phyloP scores from a whole-genome alignment of 495 filamentous ascomycete genomes.

The Lepraria neglecta region DNA sequence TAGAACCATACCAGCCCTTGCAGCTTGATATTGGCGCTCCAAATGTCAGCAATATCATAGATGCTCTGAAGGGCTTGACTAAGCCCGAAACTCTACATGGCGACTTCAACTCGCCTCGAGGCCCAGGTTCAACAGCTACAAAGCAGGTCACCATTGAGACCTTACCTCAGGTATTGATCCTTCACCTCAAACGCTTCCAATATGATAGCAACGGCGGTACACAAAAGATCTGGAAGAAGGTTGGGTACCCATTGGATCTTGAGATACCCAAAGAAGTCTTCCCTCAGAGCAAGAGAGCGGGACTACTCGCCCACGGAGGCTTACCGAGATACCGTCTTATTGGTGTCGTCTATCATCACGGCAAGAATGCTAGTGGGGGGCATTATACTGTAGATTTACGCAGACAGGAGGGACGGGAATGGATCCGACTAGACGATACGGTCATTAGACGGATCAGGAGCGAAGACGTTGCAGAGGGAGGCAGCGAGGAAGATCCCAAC shows the following conservation, averaged over 20 bases:
- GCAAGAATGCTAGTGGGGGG: conserved; percentile 87
- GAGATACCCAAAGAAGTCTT: conserved; percentile 94
- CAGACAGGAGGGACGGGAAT: conserved; percentile 86
- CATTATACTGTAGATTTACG: conserved; percentile 97
- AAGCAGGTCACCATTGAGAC: conserved; percentile 96
- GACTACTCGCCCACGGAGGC: conserved; percentile 54
- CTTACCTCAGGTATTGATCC: conserved; percentile 82
- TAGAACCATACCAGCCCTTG: conserved; percentile 88
- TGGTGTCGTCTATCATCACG: conserved; percentile 95
- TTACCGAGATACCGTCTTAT: conserved; percentile 76
- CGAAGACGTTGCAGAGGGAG: conserved; percentile 86
- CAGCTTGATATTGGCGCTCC: conserved; percentile 88
- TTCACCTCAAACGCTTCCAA: conserved; percentile 96
- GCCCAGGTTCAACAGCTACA: conserved; percentile 66
- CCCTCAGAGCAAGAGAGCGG: conserved; percentile 62
- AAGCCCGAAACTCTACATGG: conserved; percentile 77
- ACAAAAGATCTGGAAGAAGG: conserved; percentile 97
- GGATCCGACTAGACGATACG: conserved; percentile 94
- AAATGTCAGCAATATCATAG: conserved; percentile 80
- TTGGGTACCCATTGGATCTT: conserved; percentile 89
- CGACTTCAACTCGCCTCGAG: conserved; percentile 77
- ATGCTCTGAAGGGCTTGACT: conserved; percentile 81
- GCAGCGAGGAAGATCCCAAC: conserved; percentile 70
- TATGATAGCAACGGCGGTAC: conserved; percentile 86
- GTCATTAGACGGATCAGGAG: conserved; percentile 76